These are phyloP conservation scores for Coemansia sp. DNA, from an alignment of 192 early-diverging fungal genomes.

Conservation along the genomic window DNA sequence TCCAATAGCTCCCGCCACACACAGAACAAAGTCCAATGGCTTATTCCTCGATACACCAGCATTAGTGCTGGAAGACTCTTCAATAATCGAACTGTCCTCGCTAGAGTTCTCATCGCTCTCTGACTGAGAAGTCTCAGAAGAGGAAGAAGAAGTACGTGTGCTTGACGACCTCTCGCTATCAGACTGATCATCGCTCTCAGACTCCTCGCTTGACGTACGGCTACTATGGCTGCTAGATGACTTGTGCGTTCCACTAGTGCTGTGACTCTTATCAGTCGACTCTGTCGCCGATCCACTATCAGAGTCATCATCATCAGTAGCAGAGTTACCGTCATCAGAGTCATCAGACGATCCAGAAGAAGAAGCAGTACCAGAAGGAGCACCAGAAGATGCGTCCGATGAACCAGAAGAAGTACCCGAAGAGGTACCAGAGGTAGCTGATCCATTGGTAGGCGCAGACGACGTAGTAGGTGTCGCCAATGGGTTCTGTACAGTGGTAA, in stretches of 20 bases:
- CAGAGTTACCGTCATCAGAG: neutral
- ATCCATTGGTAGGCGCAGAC: neutral
- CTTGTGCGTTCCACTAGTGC: neutral
- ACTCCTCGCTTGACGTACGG: neutral
- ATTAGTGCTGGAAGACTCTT: constrained; percentile 4
- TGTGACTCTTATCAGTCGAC: neutral
- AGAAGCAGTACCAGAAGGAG: neutral
- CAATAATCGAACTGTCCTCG: constrained; percentile 8
- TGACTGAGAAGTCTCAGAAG: neutral
- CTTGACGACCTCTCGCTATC: neutral
- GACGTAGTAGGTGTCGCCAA: constrained; percentile 3
- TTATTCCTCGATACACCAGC: neutral
- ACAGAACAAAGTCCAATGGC: constrained; percentile 15
- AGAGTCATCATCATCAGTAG: neutral
- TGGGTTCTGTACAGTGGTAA: constrained; percentile 11
- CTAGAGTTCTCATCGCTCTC: neutral
- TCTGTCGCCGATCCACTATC: neutral
- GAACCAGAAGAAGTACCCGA: neutral
- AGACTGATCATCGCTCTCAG: neutral
- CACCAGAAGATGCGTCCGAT: neutral
- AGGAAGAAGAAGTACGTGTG: neutral
- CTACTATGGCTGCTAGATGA: neutral
- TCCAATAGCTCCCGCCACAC: constrained; percentile 32
- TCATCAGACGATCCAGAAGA: neutral
- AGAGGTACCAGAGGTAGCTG: neutral